Conservation (phyloP, 2,329 filamentous ascomycete genomes). For the Alternaria burnsii region DNA sequence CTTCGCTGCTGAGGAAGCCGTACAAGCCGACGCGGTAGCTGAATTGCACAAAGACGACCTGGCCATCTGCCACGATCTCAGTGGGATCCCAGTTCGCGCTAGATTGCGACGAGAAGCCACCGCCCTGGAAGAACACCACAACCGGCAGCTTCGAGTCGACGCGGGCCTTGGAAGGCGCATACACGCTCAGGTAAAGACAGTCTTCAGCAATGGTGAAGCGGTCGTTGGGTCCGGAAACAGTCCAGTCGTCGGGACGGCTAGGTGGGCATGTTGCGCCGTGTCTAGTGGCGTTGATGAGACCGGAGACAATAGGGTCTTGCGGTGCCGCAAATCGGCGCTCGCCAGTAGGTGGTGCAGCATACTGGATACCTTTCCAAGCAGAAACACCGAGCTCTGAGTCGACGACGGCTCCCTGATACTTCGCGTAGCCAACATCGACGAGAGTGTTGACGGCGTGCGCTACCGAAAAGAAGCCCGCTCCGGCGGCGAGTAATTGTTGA, state of each 20-base stretch:
- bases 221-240: conserved; percentile 15
- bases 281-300: conserved; percentile 26
- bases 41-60: conserved; percentile 74
- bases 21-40: conserved; percentile 81
- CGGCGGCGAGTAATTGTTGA: conserved; percentile 2
- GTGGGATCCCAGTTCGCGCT: conserved; percentile 66
- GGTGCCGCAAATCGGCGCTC: conserved; percentile 72
- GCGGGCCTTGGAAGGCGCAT: conserved; percentile 65
- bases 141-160: conserved; percentile 67
- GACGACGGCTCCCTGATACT: conserved; percentile 66
- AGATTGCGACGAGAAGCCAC: conserved; percentile 58
- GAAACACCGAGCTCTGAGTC: conserved; percentile 62
- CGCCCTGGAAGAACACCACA: conserved; percentile 64
- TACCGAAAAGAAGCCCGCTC: conserved; percentile 8
- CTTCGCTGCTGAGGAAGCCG: conserved; percentile 72
- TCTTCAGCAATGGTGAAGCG: conserved; percentile 61
- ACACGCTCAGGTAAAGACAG: conserved; percentile 74
- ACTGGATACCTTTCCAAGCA: conserved; percentile 78
- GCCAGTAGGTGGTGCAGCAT: conserved; percentile 73
- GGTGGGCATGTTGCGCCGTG: conserved; percentile 50
- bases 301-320: conserved; percentile 45
- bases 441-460: conserved; percentile 44
- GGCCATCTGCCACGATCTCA: conserved; percentile 66
- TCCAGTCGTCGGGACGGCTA: conserved; percentile 32
- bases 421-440: conserved; percentile 71